A percentile compares a stretch with the other conserved stretches of the same genome.
These are phyloP conservation scores for Phaffia australis DNA, from an alignment of 768 basidiomycete species.

Conservation along the genomic window DNA sequence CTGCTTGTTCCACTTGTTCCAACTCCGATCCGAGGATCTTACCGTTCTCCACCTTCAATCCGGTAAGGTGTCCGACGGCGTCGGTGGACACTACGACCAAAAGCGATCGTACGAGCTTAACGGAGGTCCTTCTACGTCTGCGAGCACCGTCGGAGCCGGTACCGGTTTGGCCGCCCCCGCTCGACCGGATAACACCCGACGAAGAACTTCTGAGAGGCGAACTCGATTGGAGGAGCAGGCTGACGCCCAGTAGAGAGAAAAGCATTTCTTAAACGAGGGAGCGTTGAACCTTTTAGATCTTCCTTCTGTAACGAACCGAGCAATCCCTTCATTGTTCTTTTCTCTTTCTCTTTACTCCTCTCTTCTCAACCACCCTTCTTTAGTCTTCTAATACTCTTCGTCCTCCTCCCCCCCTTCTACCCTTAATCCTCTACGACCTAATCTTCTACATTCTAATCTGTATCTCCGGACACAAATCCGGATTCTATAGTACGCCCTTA, in stretches of 20 bases:
- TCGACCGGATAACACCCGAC: slow-evolving; percentile 9
- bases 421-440: too few relatives aligned
- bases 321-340: slow-evolving; percentile 5
- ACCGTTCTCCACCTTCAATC: slow-evolving; percentile 35
- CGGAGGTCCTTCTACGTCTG: neutral
- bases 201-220: slow-evolving; percentile 14
- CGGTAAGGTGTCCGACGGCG: slow-evolving; percentile 30
- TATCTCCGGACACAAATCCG: too few relatives aligned
- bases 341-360: slow-evolving; percentile 11
- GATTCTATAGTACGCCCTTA: neutral
- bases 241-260: too few relatives aligned
- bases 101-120: slow-evolving; percentile 9
- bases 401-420: neutral
- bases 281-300: neutral
- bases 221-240: slow-evolving; percentile 10
- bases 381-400: neutral
- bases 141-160: neutral
- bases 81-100: neutral
- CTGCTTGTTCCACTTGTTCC: slow-evolving; percentile 34
- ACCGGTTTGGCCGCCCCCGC: neutral
- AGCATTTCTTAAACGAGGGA: neutral
- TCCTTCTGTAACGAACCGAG: too few relatives aligned
- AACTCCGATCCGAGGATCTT: slow-evolving; percentile 36
- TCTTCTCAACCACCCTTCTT: slow-evolving; percentile 12
- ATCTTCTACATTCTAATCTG: too few relatives aligned